Evolutionary conservation across 2,329 filamentous ascomycete genomes (phyloP).

Genomic region (Aspergillaceae sp.): DNA sequence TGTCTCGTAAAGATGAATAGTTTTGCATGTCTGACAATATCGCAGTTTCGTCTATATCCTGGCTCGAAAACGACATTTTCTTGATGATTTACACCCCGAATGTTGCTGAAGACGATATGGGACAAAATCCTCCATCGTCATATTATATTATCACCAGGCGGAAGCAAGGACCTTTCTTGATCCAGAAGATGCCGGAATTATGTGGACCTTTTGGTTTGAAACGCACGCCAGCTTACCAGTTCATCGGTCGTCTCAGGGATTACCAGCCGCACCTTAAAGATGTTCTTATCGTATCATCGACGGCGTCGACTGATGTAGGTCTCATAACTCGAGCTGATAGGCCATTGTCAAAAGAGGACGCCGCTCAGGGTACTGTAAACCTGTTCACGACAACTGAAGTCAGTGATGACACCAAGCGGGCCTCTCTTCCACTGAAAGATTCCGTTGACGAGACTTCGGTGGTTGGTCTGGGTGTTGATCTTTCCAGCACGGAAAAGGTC

Average conservation of each 20-base stretch:
- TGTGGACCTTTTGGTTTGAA: slow-evolving; percentile 62
- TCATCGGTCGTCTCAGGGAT: slow-evolving; percentile 65
- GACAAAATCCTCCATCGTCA: slow-evolving; percentile 51
- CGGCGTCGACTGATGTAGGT: slow-evolving; percentile 68
- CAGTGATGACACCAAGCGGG: slow-evolving; percentile 67
- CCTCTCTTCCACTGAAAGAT: slow-evolving; percentile 64
- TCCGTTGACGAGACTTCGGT: slow-evolving; percentile 61
- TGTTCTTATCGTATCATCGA: slow-evolving; percentile 71
- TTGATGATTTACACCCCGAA: slow-evolving; percentile 67
- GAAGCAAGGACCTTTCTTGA: slow-evolving; percentile 54
- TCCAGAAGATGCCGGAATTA: slow-evolving; percentile 67
- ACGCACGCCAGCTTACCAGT: slow-evolving; percentile 63
- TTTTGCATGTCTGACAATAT: slow-evolving; percentile 10
- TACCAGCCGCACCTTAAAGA: slow-evolving; percentile 77
- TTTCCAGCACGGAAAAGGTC: slow-evolving; percentile 75
- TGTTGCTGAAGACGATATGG: slow-evolving; percentile 45
- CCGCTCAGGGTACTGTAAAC: slow-evolving; percentile 52
- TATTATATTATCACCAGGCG: slow-evolving; percentile 73
- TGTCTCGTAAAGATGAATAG: background rate
- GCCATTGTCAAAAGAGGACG: slow-evolving; percentile 54
- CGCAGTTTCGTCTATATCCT: slow-evolving; percentile 66
- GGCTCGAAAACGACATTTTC: slow-evolving; percentile 84
- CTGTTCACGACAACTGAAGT: slow-evolving; percentile 54
- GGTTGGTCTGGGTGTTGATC: slow-evolving; percentile 71
- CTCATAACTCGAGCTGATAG: slow-evolving; percentile 65